Percentiles rank a stretch among this genome's conserved stretches.
phyloP scores from a whole-genome alignment of 2,329 filamentous ascomycete genomes.

The Beauveria caledonica region DNA sequence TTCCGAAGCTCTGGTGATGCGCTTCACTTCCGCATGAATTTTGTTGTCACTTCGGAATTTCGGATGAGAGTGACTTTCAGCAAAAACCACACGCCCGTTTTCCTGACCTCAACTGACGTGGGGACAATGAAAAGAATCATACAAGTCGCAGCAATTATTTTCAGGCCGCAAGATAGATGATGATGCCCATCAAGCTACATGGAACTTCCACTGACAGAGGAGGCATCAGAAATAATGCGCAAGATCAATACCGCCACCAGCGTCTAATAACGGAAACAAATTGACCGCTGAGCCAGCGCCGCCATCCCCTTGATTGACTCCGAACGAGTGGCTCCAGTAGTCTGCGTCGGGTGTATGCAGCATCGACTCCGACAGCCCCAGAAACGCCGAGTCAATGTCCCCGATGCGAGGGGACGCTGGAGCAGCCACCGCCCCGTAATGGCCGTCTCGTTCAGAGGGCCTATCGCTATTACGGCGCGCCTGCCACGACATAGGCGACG shows the following conservation, averaged over 20 bases:
- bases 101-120: not conserved
- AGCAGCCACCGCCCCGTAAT: constrained; percentile 20
- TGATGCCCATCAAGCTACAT: not conserved
- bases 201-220: not conserved
- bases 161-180: too few species aligned
- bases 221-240: constrained; percentile 28
- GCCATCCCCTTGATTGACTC: constrained; percentile 22
- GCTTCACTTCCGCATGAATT: not conserved
- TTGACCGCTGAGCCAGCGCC: constrained; percentile 40
- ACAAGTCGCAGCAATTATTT: too few species aligned
- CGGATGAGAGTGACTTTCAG: not conserved
- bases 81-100: not conserved
- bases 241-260: constrained; percentile 44
- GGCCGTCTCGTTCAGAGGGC: not conserved
- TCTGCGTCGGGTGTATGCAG: constrained; percentile 34
- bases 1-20: not conserved
- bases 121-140: too few species aligned
- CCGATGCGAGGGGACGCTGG: constrained; percentile 24
- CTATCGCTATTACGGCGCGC: not conserved
- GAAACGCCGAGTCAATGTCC: constrained; percentile 30
- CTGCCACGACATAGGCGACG: not conserved
- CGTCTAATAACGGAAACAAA: constrained; percentile 42
- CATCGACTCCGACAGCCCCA: constrained; percentile 30
- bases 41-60: not conserved
- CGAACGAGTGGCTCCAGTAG: constrained; percentile 29